These are phyloP conservation scores for Fusarium austroafricanum DNA, from an alignment of 2,329 filamentous ascomycete genomes.

Conservation along the genomic window DNA sequence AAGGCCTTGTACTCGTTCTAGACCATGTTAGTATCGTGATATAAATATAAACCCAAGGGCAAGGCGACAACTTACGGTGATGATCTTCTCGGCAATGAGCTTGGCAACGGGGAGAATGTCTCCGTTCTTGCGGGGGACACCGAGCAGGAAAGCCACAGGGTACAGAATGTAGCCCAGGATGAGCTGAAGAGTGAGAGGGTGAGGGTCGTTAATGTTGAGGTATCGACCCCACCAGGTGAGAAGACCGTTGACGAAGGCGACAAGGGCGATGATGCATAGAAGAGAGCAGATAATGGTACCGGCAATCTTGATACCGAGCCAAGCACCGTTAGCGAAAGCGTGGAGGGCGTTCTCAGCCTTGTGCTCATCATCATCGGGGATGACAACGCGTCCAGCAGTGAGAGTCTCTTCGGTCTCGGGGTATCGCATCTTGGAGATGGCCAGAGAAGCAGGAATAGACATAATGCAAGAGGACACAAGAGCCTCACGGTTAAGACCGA, in stretches of 20 bases:
- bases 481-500: constrained; percentile 86
- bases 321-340: constrained; percentile 85
- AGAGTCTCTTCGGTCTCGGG: constrained; percentile 89
- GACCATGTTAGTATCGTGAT: constrained; percentile 7
- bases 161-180: constrained; percentile 83
- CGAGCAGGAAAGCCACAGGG: constrained; percentile 83
- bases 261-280: constrained; percentile 84
- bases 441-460: constrained; percentile 92
- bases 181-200: constrained; percentile 73
- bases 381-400: constrained; percentile 82
- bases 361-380: constrained; percentile 82
- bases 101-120: constrained; percentile 78
- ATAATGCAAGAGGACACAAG: constrained; percentile 94
- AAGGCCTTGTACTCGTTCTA: constrained; percentile 85
- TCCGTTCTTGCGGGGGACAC: constrained; percentile 67
- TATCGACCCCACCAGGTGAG: constrained; percentile 88
- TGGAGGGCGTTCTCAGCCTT: constrained; percentile 84
- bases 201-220: constrained; percentile 72
- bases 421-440: constrained; percentile 89
- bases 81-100: constrained; percentile 86
- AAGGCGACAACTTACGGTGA: constrained; percentile 66
- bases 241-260: constrained; percentile 79
- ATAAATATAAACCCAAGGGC: too few species aligned
- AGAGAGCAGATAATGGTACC: constrained; percentile 84
- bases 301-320: constrained; percentile 87